Base-by-base conservation (phyloP, 2,329 filamentous ascomycete genomes). In the Penicillium sp. region DNA sequence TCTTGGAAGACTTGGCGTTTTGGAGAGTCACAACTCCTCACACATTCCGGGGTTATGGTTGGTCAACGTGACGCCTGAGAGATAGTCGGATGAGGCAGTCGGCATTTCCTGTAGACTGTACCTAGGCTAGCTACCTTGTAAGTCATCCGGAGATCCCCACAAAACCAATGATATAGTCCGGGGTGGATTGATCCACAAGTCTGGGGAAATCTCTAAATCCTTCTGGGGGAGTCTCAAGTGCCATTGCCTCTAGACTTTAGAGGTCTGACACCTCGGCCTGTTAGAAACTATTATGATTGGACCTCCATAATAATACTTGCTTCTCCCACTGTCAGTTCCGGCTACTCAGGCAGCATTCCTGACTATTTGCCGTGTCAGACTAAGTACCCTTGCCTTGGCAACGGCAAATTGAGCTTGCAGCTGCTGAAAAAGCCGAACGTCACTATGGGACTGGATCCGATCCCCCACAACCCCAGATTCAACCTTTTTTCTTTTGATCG, bases 401-500 rank as follows among this genome's bases (percentile, higher is more conserved):
- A 25, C 52, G 56, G 58, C 58, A 58, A 40, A 49, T 54, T 40
- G 38, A 39, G 31, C 23, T 29, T 37, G 9, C 16, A 25, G 8
- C 10, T 25, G 25, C 15, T 39, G 27, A 15, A 47, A 48, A 18
- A 45, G 47, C 42, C 47, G 52, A 35, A 34, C 13, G 9, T 32
- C 3, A 25, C 9, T 15, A 13, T 18, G 27, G 16, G 6, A 34
- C 12, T 39, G n/a, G 5, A 23, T 37, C 16, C 21, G 40, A 49
- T 49, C 35, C 53, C 55, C 55, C 57, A 44, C 48, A 52, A 56
- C 35, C 46, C 40, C 48, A 35, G 55, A 50, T 10, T 29, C 21
- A 16, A n/a, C 16, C 16, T 13, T 37, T 46, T 12, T 6, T 41
- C n/a, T 52, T 44, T 27, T 37, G 37, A 49, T 23, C 10, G 13